Evolutionary conservation across 129 eudicot genomes (phyloP), one percentile per base, ranked within the genome.

Genomic region (Artemisia argyi): DNA sequence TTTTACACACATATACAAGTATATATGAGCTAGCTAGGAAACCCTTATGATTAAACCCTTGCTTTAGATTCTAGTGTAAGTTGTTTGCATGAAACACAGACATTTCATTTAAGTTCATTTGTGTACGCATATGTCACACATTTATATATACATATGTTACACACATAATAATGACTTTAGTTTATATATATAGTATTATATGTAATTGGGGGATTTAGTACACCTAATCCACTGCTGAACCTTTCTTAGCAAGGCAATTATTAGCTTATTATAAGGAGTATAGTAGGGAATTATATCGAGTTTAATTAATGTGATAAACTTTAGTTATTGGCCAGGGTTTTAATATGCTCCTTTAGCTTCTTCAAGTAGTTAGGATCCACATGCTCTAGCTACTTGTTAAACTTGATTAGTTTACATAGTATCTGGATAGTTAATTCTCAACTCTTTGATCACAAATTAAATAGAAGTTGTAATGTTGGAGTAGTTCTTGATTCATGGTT

Each of bases 161-260:
- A 39, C 9, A 39, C 46, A 39, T 39, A 7, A 39, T 7, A 0
- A 11, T 39, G 46, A 8, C 46, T 39, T 39, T 39, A 7, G 46
- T 39, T 11, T n/a, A 10, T 65, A 16, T 35, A 16, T 48, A 8
- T 66, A 66, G 59, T 66, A 20, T 51, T 65, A 19, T 52, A 20
- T 63, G 53, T 20, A 54, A 69, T 59, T 47, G 11, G 61, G 54
- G 48, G 63, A 60, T 60, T 60, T 4, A 32, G 80, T 58, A 68
- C 32, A 69, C 81, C 81, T 77, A 77, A 69, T 69, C 75, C 80
- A 68, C 75, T 69, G 58, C 12, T 59, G 18, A 22, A 47, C 22
- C 26, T 20, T 52, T 55, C 4, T 20, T 47, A 26, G 50, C 56
- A 58, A 59, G 68, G n/a, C 11, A 57, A 28, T 19, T 2, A 46